phyloP scores from a whole-genome alignment of 2,329 filamentous ascomycete species.

The Bisporella sp. region DNA sequence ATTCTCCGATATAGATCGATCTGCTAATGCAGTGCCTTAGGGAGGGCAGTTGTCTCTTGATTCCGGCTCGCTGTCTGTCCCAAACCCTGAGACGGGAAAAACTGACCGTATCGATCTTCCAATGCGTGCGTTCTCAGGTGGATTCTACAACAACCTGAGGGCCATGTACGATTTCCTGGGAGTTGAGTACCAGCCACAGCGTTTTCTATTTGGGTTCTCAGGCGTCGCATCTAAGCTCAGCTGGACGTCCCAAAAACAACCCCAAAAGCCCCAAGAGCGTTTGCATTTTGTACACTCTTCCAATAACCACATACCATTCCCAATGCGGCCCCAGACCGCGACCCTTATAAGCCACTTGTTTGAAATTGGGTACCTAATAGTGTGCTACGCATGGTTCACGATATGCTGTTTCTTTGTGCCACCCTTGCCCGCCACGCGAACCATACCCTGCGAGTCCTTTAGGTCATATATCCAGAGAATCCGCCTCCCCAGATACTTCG shows the following conservation, averaged over 20 bases:
- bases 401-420: constrained; percentile 42
- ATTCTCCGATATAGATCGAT: neutral
- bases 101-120: constrained; percentile 38
- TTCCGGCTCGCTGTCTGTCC: constrained; percentile 35
- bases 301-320: constrained; percentile 42
- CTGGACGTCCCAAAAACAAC: neutral
- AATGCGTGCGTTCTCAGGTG: constrained; percentile 43
- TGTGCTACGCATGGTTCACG: constrained; percentile 48
- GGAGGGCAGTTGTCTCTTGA: constrained; percentile 37
- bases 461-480: constrained; percentile 44
- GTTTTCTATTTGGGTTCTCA: constrained; percentile 47
- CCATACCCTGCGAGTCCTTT: constrained; percentile 34
- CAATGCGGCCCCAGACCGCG: constrained; percentile 32
- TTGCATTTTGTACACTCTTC: constrained; percentile 45
- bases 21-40: constrained; percentile 19
- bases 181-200: constrained; percentile 40
- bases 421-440: constrained; percentile 21
- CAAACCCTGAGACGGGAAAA: constrained; percentile 11
- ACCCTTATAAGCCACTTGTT: constrained; percentile 33
- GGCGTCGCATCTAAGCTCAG: constrained; percentile 6
- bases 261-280: constrained; percentile 6
- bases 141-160: constrained; percentile 48
- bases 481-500: constrained; percentile 39
- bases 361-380: constrained; percentile 37
- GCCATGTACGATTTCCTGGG: constrained; percentile 49